Conservation (phyloP, 176 grass and related monocot genomes). For the Panicum miliaceum region DNA sequence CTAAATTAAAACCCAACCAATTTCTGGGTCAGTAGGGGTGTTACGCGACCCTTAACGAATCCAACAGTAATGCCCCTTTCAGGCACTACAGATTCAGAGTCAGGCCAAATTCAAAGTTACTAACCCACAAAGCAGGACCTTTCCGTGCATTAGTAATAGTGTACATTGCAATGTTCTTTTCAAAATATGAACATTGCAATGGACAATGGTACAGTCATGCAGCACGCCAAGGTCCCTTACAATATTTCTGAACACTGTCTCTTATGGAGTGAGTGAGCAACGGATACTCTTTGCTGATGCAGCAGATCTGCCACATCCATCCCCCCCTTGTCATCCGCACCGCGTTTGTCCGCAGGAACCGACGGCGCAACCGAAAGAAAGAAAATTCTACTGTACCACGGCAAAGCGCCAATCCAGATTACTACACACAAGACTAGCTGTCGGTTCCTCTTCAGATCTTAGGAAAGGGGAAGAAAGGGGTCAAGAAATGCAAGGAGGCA, state of each 20-base stretch:
- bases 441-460: background rate
- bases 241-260: background rate
- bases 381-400: background rate
- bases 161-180: too few relatives aligned
- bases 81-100: background rate
- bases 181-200: too few relatives aligned
- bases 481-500: background rate
- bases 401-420: background rate
- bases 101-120: background rate
- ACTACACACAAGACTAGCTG: background rate
- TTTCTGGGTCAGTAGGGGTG: rapidly evolving
- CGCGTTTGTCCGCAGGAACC: background rate
- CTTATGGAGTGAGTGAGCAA: too few relatives aligned
- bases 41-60: background rate
- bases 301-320: background rate
- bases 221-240: background rate
- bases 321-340: background rate
- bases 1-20: background rate
- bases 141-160: too few relatives aligned
- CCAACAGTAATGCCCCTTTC: background rate
- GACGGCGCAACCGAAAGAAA: background rate
- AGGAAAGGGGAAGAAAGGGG: background rate
- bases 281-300: background rate
- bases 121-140: background rate
- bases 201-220: background rate